Evolutionary conservation across 1,139 yeast genomes (phyloP).

Genomic region (Taphrina deformans): DNA sequence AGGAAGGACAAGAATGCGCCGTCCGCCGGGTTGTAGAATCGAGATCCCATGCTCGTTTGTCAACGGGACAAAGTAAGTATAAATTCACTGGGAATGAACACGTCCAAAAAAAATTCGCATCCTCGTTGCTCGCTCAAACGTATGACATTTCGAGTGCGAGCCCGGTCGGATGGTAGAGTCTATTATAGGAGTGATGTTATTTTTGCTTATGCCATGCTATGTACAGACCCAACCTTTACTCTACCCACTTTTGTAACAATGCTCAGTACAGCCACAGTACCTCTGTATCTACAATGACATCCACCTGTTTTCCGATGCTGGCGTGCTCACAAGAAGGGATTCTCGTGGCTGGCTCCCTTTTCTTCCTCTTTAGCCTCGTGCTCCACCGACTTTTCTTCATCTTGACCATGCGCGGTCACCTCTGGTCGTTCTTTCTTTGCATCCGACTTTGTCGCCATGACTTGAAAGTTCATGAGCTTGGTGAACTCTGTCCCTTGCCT

Average conservation of each 20-base stretch:
- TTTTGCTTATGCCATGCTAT: background rate
- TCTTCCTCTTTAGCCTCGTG: conserved; percentile 25
- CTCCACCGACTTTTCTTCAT: conserved; percentile 25
- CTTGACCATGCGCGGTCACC: background rate
- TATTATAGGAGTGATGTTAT: background rate
- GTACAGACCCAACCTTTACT: background rate
- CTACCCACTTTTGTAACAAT: background rate
- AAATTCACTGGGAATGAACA: too few species aligned
- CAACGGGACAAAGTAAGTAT: too few species aligned
- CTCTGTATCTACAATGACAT: background rate
- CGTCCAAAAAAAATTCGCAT: too few species aligned
- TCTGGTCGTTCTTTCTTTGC: conserved; percentile 15
- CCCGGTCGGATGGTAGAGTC: too few species aligned
- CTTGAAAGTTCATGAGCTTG: conserved; percentile 51
- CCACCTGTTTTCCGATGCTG: background rate
- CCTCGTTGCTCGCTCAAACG: too few species aligned
- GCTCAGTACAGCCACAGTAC: background rate
- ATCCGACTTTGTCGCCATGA: conserved; percentile 26
- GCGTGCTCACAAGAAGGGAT: conserved; percentile 6
- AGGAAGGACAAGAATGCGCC: conserved; percentile 73
- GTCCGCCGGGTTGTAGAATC: conserved; percentile 60
- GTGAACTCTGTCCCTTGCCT: conserved; percentile 69
- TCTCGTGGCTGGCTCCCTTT: conserved; percentile 7
- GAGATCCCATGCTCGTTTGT: too few species aligned
- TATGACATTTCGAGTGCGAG: too few species aligned